Conservation (phyloP, 108 stramenopile species). For the Mayamaea pseudoterrestris region DNA sequence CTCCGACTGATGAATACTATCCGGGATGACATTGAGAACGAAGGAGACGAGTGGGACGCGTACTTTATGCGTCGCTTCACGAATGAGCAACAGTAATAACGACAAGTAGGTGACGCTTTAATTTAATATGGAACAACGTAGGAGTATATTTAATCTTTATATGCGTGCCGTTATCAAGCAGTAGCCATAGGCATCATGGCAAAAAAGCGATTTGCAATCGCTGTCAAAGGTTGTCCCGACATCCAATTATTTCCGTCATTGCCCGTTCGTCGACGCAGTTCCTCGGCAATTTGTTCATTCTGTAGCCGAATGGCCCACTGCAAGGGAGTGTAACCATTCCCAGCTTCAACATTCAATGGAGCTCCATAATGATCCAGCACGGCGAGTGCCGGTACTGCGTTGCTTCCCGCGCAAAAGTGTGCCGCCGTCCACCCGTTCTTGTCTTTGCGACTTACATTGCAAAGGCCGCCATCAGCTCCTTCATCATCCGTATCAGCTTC, state of each 20-base stretch:
- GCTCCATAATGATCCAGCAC: slow-evolving; percentile 52
- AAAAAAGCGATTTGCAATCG: too few species aligned
- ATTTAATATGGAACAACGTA: too few species aligned
- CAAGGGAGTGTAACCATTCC: slow-evolving; percentile 68
- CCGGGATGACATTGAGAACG: too few species aligned
- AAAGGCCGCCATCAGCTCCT: slow-evolving; percentile 47
- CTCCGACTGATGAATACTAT: too few species aligned
- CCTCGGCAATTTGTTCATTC: slow-evolving; percentile 44
- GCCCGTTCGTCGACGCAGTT: slow-evolving; percentile 34
- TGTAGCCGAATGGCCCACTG: slow-evolving; percentile 68
- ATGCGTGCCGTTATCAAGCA: too few species aligned
- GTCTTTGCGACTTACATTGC: slow-evolving; percentile 44
- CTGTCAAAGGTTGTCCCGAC: slow-evolving; percentile 27
- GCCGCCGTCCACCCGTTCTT: slow-evolving; percentile 68
- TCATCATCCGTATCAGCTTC: slow-evolving; percentile 11
- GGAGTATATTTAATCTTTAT: too few species aligned
- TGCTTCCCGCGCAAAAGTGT: slow-evolving; percentile 67
- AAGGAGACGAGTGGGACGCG: too few species aligned
- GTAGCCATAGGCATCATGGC: too few species aligned
- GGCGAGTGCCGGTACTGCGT: slow-evolving; percentile 27
- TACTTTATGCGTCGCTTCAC: too few species aligned
- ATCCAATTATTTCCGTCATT: slow-evolving; percentile 25
- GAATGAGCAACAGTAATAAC: too few species aligned
- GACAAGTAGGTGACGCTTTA: too few species aligned
- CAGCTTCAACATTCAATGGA: slow-evolving; percentile 50